Percentiles rank a stretch among this genome's conserved stretches.
These are phyloP conservation scores for Fusarium sp. DNA, from an alignment of 2,329 filamentous ascomycete genomes.

Conservation along the genomic window DNA sequence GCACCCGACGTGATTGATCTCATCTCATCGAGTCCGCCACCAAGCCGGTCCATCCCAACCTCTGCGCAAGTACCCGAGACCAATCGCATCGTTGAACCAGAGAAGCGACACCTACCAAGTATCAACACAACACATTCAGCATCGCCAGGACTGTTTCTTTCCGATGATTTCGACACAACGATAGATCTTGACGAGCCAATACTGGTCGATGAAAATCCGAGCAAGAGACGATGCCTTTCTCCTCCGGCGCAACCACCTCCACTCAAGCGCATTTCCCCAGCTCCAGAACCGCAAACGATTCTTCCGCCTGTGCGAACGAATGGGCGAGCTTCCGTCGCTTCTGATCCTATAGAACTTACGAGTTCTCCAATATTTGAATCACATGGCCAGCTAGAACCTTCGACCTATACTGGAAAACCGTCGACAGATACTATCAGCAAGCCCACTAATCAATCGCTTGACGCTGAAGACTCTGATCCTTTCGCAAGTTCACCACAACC, in stretches of 20 bases:
- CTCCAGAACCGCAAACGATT: not conserved
- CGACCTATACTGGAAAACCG: not conserved
- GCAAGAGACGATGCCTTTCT: conserved; percentile 47
- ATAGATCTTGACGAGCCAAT: conserved; percentile 49
- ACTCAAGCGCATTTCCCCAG: conserved; percentile 29
- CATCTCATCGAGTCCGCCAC: conserved; percentile 50
- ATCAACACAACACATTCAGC: not conserved
- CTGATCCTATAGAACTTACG: conserved; percentile 51
- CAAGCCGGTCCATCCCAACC: not conserved
- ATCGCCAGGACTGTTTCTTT: conserved; percentile 32
- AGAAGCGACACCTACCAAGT: not conserved
- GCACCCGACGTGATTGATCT: conserved; percentile 50
- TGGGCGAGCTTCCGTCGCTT: not conserved
- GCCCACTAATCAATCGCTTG: not conserved
- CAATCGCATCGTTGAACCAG: not conserved
- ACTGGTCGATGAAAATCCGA: conserved; percentile 32
- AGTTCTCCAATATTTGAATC: conserved; percentile 47
- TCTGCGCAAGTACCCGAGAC: not conserved
- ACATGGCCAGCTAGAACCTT: not conserved
- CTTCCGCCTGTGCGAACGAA: conserved; percentile 15
- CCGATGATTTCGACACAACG: conserved; percentile 55
- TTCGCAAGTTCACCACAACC: conserved; percentile 50
- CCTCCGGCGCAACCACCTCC: conserved; percentile 18
- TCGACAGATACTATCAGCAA: not conserved
- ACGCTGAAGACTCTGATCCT: conserved; percentile 45